Evolutionary conservation across 768 basidiomycete species (phyloP).

Genomic region (Filobasidium wieringae): DNA sequence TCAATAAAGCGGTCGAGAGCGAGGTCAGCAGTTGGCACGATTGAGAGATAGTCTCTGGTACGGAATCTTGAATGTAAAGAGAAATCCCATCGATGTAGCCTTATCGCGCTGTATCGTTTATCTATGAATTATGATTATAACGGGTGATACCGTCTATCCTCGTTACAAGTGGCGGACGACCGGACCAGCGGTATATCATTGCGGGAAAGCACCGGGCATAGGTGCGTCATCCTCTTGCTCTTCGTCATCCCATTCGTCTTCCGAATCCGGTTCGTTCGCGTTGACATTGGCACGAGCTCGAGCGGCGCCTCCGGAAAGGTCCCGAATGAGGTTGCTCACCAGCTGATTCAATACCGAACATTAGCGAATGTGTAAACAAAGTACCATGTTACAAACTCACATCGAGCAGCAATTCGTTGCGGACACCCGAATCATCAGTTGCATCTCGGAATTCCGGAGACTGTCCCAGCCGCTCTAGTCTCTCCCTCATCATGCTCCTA

Average conservation of each 20-base stretch:
- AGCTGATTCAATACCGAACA: not conserved
- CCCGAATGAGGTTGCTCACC: not conserved
- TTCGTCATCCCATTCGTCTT: not conserved
- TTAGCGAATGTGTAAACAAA: too few relatives aligned
- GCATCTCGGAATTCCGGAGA: not conserved
- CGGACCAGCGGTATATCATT: too few relatives aligned
- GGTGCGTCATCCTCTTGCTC: conserved; percentile 3
- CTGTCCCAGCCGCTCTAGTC: too few relatives aligned
- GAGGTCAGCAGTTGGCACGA: conserved; percentile 25
- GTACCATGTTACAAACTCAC: too few relatives aligned
- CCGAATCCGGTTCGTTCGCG: not conserved
- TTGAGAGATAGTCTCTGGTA: too few relatives aligned
- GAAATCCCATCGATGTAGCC: too few relatives aligned
- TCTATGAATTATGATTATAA: too few relatives aligned
- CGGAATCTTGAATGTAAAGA: too few relatives aligned
- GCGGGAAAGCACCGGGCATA: conserved; percentile 12
- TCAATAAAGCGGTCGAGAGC: conserved; percentile 47
- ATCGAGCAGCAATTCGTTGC: not conserved
- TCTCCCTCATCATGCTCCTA: too few relatives aligned
- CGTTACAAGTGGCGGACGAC: too few relatives aligned
- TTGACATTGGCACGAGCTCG: conserved; percentile 5
- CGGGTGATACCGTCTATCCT: too few relatives aligned
- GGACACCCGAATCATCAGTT: not conserved
- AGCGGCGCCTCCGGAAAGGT: not conserved
- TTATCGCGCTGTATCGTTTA: too few relatives aligned